Evolutionary conservation across 306 rosid genomes (phyloP).

Genomic region (Inga oerstediana): DNA sequence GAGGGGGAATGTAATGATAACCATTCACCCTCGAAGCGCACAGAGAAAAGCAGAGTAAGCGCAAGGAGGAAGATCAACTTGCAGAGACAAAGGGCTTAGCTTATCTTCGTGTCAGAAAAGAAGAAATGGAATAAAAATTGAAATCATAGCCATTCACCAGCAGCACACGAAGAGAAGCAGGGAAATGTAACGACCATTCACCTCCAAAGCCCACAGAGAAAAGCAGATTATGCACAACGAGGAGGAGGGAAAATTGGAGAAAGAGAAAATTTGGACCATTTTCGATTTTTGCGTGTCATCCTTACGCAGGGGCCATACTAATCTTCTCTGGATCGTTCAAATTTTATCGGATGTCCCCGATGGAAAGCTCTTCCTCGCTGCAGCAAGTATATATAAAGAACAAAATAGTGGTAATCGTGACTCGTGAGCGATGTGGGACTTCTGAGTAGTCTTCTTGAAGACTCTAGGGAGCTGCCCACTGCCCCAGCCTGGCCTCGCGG

Average conservation of each 20-base stretch:
- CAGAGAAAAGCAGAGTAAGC: neutral
- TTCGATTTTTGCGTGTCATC: slow-evolving; percentile 20
- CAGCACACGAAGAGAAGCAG: neutral
- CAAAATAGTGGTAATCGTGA: no score
- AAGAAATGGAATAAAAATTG: neutral
- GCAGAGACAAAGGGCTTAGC: neutral
- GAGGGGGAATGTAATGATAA: neutral
- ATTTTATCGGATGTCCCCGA: slow-evolving; percentile 20
- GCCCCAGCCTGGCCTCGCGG: neutral
- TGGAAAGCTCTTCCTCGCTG: fast-evolving
- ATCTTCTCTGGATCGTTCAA: slow-evolving; percentile 15
- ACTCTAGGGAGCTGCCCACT: neutral
- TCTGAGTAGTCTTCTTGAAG: neutral
- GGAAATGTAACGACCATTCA: neutral
- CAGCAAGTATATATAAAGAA: neutral
- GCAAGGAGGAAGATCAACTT: neutral
- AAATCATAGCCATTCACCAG: neutral
- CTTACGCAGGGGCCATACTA: slow-evolving; percentile 21
- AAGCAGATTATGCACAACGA: neutral
- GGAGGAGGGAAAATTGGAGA: neutral
- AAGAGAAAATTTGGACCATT: neutral
- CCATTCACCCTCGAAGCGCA: neutral
- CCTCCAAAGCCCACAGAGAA: neutral
- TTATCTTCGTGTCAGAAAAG: no score
- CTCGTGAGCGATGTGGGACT: neutral